A percentile compares a stretch with the other conserved stretches of the same genome.
phyloP scores from a whole-genome alignment of 2,329 filamentous ascomycete species.

The Aspergillus bombycis region DNA sequence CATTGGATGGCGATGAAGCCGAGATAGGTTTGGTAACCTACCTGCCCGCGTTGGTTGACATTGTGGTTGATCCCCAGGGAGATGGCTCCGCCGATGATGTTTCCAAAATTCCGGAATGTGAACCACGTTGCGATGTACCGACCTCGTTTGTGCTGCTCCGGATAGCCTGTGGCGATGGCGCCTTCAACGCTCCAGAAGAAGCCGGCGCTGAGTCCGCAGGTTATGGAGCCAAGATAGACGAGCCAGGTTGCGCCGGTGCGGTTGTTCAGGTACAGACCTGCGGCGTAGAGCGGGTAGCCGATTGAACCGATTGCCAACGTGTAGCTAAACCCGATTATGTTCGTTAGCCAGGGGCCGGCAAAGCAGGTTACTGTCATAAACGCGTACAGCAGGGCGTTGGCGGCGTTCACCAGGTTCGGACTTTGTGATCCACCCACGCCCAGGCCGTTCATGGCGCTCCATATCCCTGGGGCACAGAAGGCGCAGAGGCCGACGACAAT shows the following conservation, averaged over 20 bases:
- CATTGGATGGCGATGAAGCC: conserved; percentile 54
- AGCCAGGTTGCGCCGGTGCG: conserved; percentile 44
- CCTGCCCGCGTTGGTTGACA: conserved; percentile 32
- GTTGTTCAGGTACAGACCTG: conserved; percentile 46
- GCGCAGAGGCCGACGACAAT: conserved; percentile 44
- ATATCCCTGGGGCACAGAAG: conserved; percentile 48
- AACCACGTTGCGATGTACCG: conserved; percentile 42
- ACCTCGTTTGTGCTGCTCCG: conserved; percentile 27
- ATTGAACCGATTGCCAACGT: conserved; percentile 49
- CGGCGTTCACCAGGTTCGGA: conserved; percentile 49
- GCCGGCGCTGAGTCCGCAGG: conserved; percentile 44
- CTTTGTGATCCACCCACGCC: conserved; percentile 47
- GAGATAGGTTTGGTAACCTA: conserved; percentile 44
- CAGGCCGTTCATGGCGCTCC: conserved; percentile 48
- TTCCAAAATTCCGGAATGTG: conserved; percentile 45
- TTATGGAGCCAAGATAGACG: conserved; percentile 41
- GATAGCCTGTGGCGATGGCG: conserved; percentile 47
- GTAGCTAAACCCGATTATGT: conserved; percentile 30
- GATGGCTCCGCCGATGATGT: conserved; percentile 56
- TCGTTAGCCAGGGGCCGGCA: conserved; percentile 35
- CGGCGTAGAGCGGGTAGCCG: conserved; percentile 46
- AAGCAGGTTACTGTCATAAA: conserved; percentile 51
- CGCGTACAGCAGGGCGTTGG: conserved; percentile 52
- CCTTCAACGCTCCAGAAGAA: conserved; percentile 50
- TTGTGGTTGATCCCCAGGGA: conserved; percentile 52